Base-by-base conservation (phyloP, 495 filamentous ascomycete genomes). In the Daldinia grandis region DNA sequence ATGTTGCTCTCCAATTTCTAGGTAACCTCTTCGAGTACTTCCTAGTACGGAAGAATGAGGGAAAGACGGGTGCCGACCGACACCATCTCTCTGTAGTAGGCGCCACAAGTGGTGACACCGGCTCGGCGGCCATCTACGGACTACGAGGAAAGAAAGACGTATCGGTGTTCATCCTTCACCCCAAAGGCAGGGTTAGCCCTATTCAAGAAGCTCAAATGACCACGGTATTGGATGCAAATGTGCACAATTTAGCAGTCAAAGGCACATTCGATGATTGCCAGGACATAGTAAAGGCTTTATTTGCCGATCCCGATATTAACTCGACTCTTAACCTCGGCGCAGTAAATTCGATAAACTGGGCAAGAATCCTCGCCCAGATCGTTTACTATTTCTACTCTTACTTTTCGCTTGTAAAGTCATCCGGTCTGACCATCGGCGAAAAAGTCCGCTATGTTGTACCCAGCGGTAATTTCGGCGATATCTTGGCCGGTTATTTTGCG, bases 11-110 rank as follows among this genome's bases (percentile, higher is more conserved):
- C 25, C 93, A 97, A 73, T 93, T 97, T 71, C 82, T 99, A 6
- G 95, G 95, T 25, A 98, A 99, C 75, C 84, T 98, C 12, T 97
- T 99, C 76, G 95, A 99, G 81, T 99, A 95, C 77, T 95, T 99
- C 79, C 86, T 99, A 2, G 86, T 92, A 7, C 85, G 94, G 35
- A 88, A 89, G 78, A 99, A 99, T 71, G 66, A 87, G 69, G 89
- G 89, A 40, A 94, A 93, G 81, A 75, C 79, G n/a, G 88, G 87
- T 8, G 82, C 80, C 74, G 87, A 94, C 64, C 84, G 93, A 72
- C 89, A 97, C 71, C 95, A 97, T 76, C 82, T 98, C 58, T 95
- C 93, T 0, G 93, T 97, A 17, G 87, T 97, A 64, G 93, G 95
- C 19, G 95, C 95, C 5, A 98, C 95, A 3, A 93, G 89, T 76